Evolutionary conservation across 148 eudicot genomes (phyloP).

Genomic region (Rhododendron williamsianum): DNA sequence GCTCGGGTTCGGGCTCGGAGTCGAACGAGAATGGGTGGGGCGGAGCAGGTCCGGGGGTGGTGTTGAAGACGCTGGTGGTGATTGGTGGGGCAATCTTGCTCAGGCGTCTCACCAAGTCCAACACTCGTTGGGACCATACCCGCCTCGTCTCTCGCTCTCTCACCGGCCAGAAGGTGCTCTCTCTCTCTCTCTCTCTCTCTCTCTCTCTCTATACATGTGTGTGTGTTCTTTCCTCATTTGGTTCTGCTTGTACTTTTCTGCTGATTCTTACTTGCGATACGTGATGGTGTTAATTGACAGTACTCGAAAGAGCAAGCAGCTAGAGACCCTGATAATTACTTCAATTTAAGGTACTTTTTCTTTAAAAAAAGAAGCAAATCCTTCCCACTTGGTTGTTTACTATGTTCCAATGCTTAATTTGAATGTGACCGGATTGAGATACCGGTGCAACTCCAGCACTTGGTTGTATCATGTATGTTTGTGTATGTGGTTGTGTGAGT

Average conservation of each 20-base stretch:
- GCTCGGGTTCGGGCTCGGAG: slow-evolving; percentile 15
- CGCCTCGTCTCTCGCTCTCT: slow-evolving; percentile 56
- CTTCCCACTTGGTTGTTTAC: not conserved
- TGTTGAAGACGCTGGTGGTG: slow-evolving; percentile 52
- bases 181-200: not conserved
- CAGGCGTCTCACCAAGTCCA: slow-evolving; percentile 77
- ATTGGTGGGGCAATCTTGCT: slow-evolving; percentile 80
- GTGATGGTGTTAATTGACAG: slow-evolving; percentile 18
- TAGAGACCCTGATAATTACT: slow-evolving; percentile 78
- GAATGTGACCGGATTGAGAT: not conserved
- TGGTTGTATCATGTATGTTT: not conserved
- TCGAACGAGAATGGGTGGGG: slow-evolving; percentile 47
- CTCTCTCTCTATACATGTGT: no score
- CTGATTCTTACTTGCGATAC: not conserved
- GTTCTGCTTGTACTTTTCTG: not conserved
- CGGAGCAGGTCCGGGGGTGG: slow-evolving; percentile 50
- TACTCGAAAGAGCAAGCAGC: slow-evolving; percentile 78
- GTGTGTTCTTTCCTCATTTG: not conserved
- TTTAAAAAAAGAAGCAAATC: not conserved
- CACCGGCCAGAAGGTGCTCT: slow-evolving; percentile 59
- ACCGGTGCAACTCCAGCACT: not conserved
- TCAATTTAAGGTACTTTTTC: slow-evolving; percentile 70
- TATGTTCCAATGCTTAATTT: not conserved
- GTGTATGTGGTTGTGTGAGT: not conserved
- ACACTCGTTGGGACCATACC: slow-evolving; percentile 90